Evolutionary conservation across 768 basidiomycete species (phyloP), one percentile per base, ranked within the genome.

Genomic region (Tubosaeta sp.): DNA sequence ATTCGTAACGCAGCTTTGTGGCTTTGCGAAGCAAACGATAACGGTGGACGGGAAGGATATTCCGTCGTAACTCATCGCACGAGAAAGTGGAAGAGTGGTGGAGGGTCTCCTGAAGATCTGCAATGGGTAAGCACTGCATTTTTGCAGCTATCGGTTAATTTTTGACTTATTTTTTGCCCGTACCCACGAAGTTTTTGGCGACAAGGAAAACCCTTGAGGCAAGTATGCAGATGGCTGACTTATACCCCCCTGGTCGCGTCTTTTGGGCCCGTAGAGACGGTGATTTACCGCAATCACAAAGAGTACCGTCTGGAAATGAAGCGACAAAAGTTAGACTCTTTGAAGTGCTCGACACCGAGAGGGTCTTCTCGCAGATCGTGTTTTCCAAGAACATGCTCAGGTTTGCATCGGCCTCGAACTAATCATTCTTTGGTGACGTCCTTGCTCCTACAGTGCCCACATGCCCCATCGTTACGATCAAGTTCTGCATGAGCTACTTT

Each of bases 331-430:
- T 90, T 13, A 74, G 89, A 44, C 64, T 92, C 29, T 92, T 90
- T 55, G 86, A 90, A 61, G 88, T 92, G 10, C 62, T 82, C 30
- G 82, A 90, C 52, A 83, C 84, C 13, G 84, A 90, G 68, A 77
- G 79, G 58, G 86, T 88, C 41, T 93, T 91, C 63, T 77, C 76
- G 14, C 88, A 92, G 67, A 81, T 92, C 50, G 79, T 90, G 6
- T 92, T 92, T 69, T 81, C 88, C 30, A 76, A 76, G 64, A 85
- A 88, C 63, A 92, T 93, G 90, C 72, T 93, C 53, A 84, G 81
- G 87, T 85, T 55, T 31, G 78, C 70, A 10, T 13, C 22, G 44
- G 19, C 36, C 38, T 25, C 38, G n/a, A 10, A 13, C 1, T 41
- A 8, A 34, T 42, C 45, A 32, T 32, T 7, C 16, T 50, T 40